Conservation (phyloP, 164 flowering plant species). For the Vitis amurensis region DNA sequence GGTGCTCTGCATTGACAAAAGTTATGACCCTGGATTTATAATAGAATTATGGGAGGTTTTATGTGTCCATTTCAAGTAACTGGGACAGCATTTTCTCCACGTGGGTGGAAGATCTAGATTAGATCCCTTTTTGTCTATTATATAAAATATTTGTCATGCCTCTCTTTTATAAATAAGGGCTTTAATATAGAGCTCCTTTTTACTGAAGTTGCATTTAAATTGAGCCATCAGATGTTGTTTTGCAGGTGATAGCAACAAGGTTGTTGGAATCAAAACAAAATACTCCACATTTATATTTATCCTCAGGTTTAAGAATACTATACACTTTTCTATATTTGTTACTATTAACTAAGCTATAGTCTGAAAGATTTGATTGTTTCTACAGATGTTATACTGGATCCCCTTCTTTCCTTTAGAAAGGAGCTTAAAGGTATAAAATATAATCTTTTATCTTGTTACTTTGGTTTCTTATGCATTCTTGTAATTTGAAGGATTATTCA, state of each 20-base stretch:
- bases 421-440: conserved; percentile 71
- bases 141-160: too few species aligned
- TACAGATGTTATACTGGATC: conserved; percentile 91
- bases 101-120: too few species aligned
- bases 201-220: background rate
- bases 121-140: too few species aligned
- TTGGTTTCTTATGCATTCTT: background rate
- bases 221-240: conserved; percentile 7
- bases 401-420: conserved; percentile 87
- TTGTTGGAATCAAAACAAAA: conserved; percentile 89
- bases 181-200: background rate
- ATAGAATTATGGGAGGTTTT: too few species aligned
- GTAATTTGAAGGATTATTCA: conserved; percentile 4
- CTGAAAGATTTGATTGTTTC: conserved; percentile 22
- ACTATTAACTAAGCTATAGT: conserved; percentile 7
- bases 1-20: too few species aligned
- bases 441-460: background rate
- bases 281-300: conserved; percentile 86
- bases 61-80: too few species aligned
- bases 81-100: too few species aligned
- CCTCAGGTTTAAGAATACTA: conserved; percentile 51
- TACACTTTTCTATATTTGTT: conserved; percentile 8
- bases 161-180: too few species aligned
- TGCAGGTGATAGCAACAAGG: conserved; percentile 89
- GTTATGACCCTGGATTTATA: too few species aligned